Percentiles rank a stretch among this genome's conserved stretches.
phyloP scores from a whole-genome alignment of 2,329 filamentous ascomycete species.

The Botryosphaeria dothidea region DNA sequence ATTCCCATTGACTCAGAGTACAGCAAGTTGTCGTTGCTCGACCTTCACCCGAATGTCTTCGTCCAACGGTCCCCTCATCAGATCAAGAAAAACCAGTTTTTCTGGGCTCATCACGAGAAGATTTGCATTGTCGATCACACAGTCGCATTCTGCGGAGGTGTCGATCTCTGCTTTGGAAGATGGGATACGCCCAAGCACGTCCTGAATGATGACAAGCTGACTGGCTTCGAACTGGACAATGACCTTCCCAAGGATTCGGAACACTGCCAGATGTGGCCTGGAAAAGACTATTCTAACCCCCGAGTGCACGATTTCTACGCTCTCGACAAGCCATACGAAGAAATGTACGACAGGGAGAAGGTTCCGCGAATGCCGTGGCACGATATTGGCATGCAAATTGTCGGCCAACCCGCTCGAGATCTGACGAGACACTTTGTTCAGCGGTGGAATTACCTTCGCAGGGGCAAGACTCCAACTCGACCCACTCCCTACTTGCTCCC shows the following conservation, averaged over 20 bases:
- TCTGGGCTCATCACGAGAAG: conserved; percentile 99
- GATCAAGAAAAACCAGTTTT: conserved; percentile 98
- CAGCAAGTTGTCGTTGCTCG: conserved; percentile 93
- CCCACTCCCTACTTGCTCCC: conserved; percentile 92
- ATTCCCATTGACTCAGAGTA: conserved; percentile 98
- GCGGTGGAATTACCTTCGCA: conserved; percentile 94
- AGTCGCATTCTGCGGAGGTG: conserved; percentile 90
- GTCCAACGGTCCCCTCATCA: conserved; percentile 96
- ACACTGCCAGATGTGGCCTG: conserved; percentile 93
- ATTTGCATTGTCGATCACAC: conserved; percentile 96
- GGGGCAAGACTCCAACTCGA: conserved; percentile 87
- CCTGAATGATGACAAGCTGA: conserved; percentile 89
- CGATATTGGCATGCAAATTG: conserved; percentile 95
- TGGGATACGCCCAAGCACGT: conserved; percentile 97
- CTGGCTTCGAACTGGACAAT: conserved; percentile 77
- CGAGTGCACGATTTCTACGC: conserved; percentile 93
- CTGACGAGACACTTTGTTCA: conserved; percentile 95
- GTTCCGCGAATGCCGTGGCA: conserved; percentile 98
- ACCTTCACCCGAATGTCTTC: conserved; percentile 93
- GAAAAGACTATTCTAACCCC: conserved; percentile 98
- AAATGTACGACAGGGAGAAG: conserved; percentile 94
- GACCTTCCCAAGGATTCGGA: conserved; percentile 80
- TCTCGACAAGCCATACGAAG: conserved; percentile 91
- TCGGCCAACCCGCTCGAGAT: conserved; percentile 92
- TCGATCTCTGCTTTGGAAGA: conserved; percentile 94